Percentiles rank a stretch among this genome's conserved stretches.
Evolutionary conservation across 2,329 filamentous ascomycete genomes (phyloP).

Genomic region (Apiospora arundinis): DNA sequence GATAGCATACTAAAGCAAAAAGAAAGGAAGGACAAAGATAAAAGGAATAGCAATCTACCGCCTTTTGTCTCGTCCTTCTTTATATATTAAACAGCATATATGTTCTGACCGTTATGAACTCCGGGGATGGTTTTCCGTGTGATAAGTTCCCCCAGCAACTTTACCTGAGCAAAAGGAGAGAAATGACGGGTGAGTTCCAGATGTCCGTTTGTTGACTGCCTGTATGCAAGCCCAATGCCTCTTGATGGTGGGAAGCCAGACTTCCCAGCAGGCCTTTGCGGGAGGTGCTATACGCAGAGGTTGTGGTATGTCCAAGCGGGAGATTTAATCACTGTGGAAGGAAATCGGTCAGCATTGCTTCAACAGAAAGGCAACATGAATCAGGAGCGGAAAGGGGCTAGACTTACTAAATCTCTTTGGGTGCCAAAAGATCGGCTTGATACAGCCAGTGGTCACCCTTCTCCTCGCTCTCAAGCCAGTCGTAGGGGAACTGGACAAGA

Average conservation of each 20-base stretch:
- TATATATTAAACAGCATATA: background rate
- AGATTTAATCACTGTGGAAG: background rate
- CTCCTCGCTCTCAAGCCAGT: conserved; percentile 93
- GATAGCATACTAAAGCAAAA: background rate
- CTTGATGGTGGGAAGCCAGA: no score
- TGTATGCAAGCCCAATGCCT: no score
- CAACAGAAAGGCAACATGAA: background rate
- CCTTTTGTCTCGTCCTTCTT: background rate
- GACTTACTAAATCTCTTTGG: conserved; percentile 94
- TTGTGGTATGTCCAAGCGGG: no score
- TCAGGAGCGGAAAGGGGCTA: background rate
- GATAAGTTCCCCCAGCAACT: background rate
- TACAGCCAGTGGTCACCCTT: conserved; percentile 95
- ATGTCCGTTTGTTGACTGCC: no score
- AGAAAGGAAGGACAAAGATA: background rate
- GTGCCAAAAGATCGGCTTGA: conserved; percentile 93
- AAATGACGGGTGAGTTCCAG: no score
- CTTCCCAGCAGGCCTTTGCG: background rate
- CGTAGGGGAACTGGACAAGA: conserved; percentile 91
- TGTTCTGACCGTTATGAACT: background rate
- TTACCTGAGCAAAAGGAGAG: background rate
- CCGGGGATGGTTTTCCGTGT: background rate
- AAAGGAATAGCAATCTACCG: background rate
- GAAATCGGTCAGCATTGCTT: background rate
- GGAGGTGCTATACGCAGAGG: background rate